Evolutionary conservation across 768 basidiomycete genomes (phyloP).

Genomic region (Rhizopogon vulgaris): DNA sequence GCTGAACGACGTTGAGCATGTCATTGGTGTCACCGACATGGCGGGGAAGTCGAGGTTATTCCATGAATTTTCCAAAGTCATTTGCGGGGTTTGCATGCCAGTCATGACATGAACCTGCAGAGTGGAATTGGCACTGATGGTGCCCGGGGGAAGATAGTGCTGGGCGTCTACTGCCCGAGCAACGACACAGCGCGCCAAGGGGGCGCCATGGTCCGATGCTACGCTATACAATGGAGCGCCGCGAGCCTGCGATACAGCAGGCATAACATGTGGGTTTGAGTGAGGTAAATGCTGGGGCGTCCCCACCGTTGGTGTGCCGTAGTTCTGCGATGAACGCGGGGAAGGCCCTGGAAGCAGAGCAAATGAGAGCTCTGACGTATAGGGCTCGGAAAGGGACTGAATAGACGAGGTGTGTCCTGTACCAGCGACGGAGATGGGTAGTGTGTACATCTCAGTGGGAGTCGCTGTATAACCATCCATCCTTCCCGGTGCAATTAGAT

Average conservation of each 20-base stretch:
- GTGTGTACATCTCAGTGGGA: no score
- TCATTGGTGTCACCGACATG: not conserved
- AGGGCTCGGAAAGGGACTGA: not conserved
- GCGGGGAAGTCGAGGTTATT: not conserved
- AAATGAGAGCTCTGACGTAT: not conserved
- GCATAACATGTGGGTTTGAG: not conserved
- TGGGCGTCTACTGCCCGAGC: not conserved
- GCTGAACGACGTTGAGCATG: not conserved
- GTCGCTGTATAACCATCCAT: not conserved
- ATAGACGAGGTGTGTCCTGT: not conserved
- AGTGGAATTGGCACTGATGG: not conserved
- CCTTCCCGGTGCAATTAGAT: not conserved
- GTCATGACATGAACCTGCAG: not conserved
- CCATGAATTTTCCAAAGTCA: not conserved
- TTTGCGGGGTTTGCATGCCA: not conserved
- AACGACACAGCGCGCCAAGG: no score
- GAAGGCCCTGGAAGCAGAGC: not conserved
- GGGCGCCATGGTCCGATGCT: not conserved
- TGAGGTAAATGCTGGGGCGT: not conserved
- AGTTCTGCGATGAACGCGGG: not conserved
- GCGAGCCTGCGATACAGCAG: not conserved
- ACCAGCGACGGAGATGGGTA: not conserved
- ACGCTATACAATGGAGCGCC: not conserved
- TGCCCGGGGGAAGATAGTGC: not conserved
- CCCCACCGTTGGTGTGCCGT: not conserved